Conservation (phyloP, 495 filamentous ascomycete genomes). For the Penicillium herquei region DNA sequence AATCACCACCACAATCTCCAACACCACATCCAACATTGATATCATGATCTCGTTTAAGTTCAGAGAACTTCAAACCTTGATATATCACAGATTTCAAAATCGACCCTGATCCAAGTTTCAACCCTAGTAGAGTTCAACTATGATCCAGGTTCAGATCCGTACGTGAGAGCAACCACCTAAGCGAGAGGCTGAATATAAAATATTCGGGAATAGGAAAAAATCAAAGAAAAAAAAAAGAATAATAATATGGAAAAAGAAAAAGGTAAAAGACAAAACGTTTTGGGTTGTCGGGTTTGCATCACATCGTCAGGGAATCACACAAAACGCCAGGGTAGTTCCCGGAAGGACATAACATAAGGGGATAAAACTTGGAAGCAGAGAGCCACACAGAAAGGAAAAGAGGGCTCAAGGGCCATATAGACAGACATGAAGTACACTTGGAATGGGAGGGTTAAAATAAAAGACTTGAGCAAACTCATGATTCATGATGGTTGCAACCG, state of each 20-base stretch:
- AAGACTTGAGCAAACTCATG: background rate
- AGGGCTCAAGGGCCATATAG: conserved; percentile 8
- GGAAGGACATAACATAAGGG: background rate
- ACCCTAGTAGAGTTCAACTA: no score
- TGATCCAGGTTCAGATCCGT: no score
- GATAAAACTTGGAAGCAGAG: conserved; percentile 6
- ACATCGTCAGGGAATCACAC: conserved; percentile 27
- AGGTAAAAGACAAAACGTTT: conserved; percentile 11
- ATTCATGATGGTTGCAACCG: background rate
- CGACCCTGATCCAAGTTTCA: background rate
- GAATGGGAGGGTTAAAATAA: background rate
- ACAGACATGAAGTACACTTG: conserved; percentile 20
- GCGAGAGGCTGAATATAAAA: background rate
- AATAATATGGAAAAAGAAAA: background rate
- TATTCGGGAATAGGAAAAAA: background rate
- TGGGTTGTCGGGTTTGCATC: conserved; percentile 20
- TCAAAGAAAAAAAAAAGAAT: background rate
- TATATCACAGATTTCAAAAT: background rate
- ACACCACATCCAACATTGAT: background rate
- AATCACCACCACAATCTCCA: background rate
- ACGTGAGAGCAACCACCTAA: background rate
- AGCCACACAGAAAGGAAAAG: conserved; percentile 3
- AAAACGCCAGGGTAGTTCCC: conserved; percentile 17
- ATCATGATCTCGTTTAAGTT: no score
- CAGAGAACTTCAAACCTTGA: background rate